These are phyloP conservation scores for Vigna hirtella DNA, from an alignment of 306 rosid genomes.

Conservation along the genomic window DNA sequence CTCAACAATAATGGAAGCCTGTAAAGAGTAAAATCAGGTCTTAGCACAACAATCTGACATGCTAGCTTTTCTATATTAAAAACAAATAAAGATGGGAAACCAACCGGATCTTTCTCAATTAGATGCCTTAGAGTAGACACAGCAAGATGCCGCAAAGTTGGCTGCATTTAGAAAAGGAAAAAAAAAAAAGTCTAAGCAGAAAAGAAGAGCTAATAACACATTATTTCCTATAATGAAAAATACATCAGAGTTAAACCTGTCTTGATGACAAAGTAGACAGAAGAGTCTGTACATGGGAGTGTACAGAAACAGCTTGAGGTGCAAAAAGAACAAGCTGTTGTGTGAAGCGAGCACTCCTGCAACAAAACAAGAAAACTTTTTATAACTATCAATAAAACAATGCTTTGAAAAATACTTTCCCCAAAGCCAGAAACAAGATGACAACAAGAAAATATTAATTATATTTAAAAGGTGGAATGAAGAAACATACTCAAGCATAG, in stretches of 20 bases:
- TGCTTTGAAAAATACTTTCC: slow-evolving; percentile 3
- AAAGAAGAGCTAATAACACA: background rate
- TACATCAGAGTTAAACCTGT: slow-evolving; percentile 64
- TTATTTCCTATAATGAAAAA: slow-evolving; percentile 30
- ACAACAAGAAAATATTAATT: slow-evolving; percentile 24
- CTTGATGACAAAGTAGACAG: slow-evolving; percentile 58
- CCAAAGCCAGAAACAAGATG: slow-evolving; percentile 14
- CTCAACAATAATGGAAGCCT: slow-evolving; percentile 85
- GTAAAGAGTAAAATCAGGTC: slow-evolving; percentile 48
- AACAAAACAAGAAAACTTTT: slow-evolving; percentile 34
- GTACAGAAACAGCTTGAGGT: slow-evolving; percentile 97
- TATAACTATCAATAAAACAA: slow-evolving; percentile 26
- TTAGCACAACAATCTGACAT: slow-evolving; percentile 40
- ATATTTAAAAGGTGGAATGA: slow-evolving; percentile 10
- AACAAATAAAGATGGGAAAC: slow-evolving; percentile 39
- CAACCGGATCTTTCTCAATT: slow-evolving; percentile 93
- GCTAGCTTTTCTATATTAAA: slow-evolving; percentile 32
- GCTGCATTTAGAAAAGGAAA: slow-evolving; percentile 58
- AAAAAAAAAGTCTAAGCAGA: slow-evolving; percentile 9
- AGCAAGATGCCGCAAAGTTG: slow-evolving; percentile 93
- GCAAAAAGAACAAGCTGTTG: slow-evolving; percentile 99
- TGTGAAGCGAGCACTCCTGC: slow-evolving; percentile 95
- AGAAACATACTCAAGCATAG: slow-evolving; percentile 84
- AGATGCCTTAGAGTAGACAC: slow-evolving; percentile 93
- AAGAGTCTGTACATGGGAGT: slow-evolving; percentile 64